A percentile compares a stretch with the other conserved stretches of the same genome.
Conservation (phyloP, 2,329 filamentous ascomycete species). For the Juglanconis oblonga region DNA sequence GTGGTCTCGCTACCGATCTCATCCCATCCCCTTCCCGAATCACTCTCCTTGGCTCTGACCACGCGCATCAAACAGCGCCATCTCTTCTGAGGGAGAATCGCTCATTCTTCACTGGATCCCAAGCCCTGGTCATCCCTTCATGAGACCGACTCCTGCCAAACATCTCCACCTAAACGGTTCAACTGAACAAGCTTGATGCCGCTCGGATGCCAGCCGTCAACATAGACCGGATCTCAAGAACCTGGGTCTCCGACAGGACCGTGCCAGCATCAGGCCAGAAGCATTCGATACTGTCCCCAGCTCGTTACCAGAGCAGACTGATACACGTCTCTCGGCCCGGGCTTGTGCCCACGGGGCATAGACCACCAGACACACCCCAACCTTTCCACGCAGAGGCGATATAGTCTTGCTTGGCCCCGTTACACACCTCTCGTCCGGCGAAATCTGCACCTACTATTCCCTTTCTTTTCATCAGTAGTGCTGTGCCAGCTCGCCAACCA, state of each 20-base stretch:
- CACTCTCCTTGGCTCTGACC: constrained; percentile 1
- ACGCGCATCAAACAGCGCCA: constrained; percentile 20
- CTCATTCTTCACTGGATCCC: constrained; percentile 4
- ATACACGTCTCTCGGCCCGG: constrained; percentile 36
- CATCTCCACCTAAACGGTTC: constrained; percentile 12
- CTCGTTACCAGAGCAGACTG: constrained; percentile 34
- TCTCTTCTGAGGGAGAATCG: constrained; percentile 9
- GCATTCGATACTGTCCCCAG: constrained; percentile 37
- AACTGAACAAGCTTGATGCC: constrained; percentile 37
- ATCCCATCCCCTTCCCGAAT: constrained; percentile 15
- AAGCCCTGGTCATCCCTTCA: constrained; percentile 6
- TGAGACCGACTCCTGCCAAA: constrained; percentile 4
- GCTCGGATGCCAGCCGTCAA: constrained; percentile 53
- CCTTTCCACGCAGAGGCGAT: constrained; percentile 23
- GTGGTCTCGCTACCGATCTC: background rate
- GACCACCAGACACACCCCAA: constrained; percentile 23
- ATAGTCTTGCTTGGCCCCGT: constrained; percentile 27
- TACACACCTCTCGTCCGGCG: constrained; percentile 19
- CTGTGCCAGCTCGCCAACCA: constrained; percentile 40
- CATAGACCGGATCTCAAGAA: constrained; percentile 50
- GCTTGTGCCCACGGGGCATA: constrained; percentile 37
- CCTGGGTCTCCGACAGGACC: constrained; percentile 46
- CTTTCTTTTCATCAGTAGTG: constrained; percentile 34
- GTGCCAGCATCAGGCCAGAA: constrained; percentile 35
- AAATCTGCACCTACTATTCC: constrained; percentile 25